Percentiles rank a stretch among this genome's conserved stretches.
Evolutionary conservation across 2,329 filamentous ascomycete species (phyloP).

Genomic region (Monosporascus sp.): DNA sequence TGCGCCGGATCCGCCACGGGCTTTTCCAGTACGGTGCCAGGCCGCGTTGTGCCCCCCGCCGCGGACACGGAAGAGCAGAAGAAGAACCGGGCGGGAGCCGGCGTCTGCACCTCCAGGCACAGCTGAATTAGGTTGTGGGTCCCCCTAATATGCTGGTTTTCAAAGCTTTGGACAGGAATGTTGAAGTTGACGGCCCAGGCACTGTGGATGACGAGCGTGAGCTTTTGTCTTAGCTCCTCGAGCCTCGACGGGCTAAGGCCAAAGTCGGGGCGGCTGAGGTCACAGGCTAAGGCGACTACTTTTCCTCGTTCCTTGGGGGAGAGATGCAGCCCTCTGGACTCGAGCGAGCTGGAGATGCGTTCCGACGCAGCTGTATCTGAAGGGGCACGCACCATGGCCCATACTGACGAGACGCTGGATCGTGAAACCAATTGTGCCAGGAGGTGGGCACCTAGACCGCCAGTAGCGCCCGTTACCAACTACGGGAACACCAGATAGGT

Average conservation of each 20-base stretch:
- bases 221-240: conserved; percentile 19
- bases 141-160: conserved; percentile 39
- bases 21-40: conserved; percentile 31
- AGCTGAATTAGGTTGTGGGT: conserved; percentile 40
- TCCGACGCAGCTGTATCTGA: conserved; percentile 26
- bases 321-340: conserved; percentile 30
- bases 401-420: conserved; percentile 49
- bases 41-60: conserved; percentile 33
- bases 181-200: conserved; percentile 55
- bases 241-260: conserved; percentile 29
- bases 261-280: conserved; percentile 35
- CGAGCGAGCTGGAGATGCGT: conserved; percentile 26
- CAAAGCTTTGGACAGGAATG: conserved; percentile 42
- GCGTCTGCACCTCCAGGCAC: conserved; percentile 28
- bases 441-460: conserved; percentile 55
- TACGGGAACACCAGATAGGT: conserved; percentile 5
- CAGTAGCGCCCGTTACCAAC: conserved; percentile 57
- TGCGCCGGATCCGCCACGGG: conserved; percentile 29
- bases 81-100: conserved; percentile 32
- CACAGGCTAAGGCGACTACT: conserved; percentile 33
- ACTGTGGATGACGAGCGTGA: conserved; percentile 43
- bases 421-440: conserved; percentile 53
- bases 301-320: conserved; percentile 26
- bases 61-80: conserved; percentile 43
- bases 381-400: conserved; percentile 43